Evolutionary conservation across 2,329 filamentous ascomycete species (phyloP).

Genomic region (Cordyceps tenuipes): DNA sequence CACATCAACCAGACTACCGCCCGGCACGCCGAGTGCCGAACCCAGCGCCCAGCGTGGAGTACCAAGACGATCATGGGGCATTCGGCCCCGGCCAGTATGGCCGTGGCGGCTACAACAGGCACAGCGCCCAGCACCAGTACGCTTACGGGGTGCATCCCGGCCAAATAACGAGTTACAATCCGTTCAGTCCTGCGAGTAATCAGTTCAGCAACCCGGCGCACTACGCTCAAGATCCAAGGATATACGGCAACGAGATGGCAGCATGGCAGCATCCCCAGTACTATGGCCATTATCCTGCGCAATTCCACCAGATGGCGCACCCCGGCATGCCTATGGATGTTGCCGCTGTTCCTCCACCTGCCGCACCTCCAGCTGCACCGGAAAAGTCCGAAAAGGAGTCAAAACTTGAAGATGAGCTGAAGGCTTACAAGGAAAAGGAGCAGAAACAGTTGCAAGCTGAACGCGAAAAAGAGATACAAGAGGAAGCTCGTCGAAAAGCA

Average conservation of each 20-base stretch:
- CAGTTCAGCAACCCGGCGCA: constrained; percentile 17
- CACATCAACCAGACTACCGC: constrained; percentile 30
- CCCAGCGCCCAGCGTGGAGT: constrained; percentile 55
- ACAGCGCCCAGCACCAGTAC: constrained; percentile 18
- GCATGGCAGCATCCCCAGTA: background rate
- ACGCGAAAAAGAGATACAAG: constrained; percentile 27
- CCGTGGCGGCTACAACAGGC: constrained; percentile 11
- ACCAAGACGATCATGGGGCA: constrained; percentile 51
- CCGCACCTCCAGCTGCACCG: constrained; percentile 35
- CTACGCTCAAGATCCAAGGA: background rate
- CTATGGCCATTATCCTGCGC: constrained; percentile 26
- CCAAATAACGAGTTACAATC: constrained; percentile 41
- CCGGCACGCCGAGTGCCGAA: constrained; percentile 32
- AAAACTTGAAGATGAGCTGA: constrained; percentile 35
- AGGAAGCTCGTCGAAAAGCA: constrained; percentile 29
- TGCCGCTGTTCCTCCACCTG: constrained; percentile 23
- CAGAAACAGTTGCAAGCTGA: constrained; percentile 32
- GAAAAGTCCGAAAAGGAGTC: constrained; percentile 17
- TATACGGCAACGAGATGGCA: constrained; percentile 1
- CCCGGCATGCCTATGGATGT: constrained; percentile 35
- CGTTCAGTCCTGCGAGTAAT: constrained; percentile 36
- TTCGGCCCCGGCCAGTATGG: constrained; percentile 28
- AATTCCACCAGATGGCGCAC: constrained; percentile 29
- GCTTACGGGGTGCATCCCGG: constrained; percentile 24
- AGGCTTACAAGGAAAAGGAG: constrained; percentile 21